phyloP scores from a whole-genome alignment of 2,329 filamentous ascomycete species.

The Drechslerella stenobrocha region DNA sequence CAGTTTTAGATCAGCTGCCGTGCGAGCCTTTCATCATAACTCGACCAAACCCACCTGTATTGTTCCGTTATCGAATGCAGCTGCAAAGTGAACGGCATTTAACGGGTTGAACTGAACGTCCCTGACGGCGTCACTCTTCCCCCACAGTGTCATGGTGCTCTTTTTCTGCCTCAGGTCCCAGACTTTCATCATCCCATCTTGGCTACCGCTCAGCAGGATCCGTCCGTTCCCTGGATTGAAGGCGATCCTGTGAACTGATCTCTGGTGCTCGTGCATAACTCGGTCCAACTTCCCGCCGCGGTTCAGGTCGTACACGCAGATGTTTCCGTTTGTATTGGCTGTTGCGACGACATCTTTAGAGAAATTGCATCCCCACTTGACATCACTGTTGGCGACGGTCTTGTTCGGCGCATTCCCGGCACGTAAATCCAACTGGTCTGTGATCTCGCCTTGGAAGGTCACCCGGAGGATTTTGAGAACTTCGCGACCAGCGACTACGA shows the following conservation, averaged over 20 bases:
- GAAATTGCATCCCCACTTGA: conserved; percentile 52
- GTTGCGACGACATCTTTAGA: conserved; percentile 51
- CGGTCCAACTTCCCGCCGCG: conserved; percentile 49
- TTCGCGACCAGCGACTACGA: conserved; percentile 52
- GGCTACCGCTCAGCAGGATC: conserved; percentile 51
- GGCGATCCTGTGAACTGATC: conserved; percentile 52
- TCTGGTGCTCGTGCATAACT: conserved; percentile 51
- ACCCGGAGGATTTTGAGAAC: conserved; percentile 51
- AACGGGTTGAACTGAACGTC: conserved; percentile 52
- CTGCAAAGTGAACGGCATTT: conserved; percentile 52
- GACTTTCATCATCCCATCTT: conserved; percentile 53
- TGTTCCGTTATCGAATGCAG: conserved; percentile 52
- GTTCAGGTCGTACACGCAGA: conserved; percentile 52
- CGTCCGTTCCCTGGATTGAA: conserved; percentile 52
- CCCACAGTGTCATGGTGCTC: conserved; percentile 51
- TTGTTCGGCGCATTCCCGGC: conserved; percentile 48
- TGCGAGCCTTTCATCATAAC: conserved; percentile 36
- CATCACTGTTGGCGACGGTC: conserved; percentile 50
- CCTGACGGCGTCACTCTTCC: conserved; percentile 52
- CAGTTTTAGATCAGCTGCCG: conserved; percentile 7
- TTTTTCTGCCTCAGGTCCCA: conserved; percentile 52
- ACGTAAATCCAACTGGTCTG: conserved; percentile 50
- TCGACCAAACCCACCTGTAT: conserved; percentile 47
- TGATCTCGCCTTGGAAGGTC: conserved; percentile 47
- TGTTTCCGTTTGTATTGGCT: conserved; percentile 53